Percentiles rank a stretch among this genome's conserved stretches.
Conservation (phyloP, 257 asterid species). For the Penstemon newberryi region DNA sequence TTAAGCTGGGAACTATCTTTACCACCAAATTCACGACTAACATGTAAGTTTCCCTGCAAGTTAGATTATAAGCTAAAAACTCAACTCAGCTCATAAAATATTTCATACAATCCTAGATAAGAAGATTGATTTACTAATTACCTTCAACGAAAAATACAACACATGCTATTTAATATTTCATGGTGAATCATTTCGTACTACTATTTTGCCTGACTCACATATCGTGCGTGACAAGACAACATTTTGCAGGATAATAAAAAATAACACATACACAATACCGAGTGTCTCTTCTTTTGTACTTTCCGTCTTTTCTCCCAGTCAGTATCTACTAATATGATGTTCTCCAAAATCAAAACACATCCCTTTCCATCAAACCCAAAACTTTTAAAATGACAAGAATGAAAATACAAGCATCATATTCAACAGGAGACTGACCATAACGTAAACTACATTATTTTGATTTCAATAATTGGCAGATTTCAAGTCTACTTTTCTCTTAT, state of each 20-base stretch:
- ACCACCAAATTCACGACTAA: constrained; percentile 77
- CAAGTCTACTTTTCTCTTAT: constrained; percentile 1
- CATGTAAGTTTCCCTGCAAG: constrained; percentile 79
- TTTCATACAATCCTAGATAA: neutral
- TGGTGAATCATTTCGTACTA: constrained; percentile 5
- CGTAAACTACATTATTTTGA: neutral
- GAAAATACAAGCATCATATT: neutral
- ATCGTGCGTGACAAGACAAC: neutral
- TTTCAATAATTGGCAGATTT: neutral
- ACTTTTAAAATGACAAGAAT: neutral
- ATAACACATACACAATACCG: no score
- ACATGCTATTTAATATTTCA: constrained; percentile 3
- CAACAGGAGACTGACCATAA: neutral
- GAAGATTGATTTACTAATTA: neutral
- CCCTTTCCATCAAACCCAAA: neutral
- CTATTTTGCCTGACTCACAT: constrained; percentile 13
- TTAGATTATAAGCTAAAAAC: constrained; percentile 24
- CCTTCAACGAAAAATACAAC: neutral
- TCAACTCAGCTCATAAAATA: constrained; percentile 18
- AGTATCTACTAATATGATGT: neutral
- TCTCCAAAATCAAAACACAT: neutral
- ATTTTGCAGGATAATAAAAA: neutral
- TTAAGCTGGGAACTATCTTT: constrained; percentile 70
- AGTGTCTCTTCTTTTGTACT: neutral
- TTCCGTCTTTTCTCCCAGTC: neutral